Evolutionary conservation across 2,329 filamentous ascomycete genomes (phyloP).

Genomic region (Paecilomyces dactylethromorphus): DNA sequence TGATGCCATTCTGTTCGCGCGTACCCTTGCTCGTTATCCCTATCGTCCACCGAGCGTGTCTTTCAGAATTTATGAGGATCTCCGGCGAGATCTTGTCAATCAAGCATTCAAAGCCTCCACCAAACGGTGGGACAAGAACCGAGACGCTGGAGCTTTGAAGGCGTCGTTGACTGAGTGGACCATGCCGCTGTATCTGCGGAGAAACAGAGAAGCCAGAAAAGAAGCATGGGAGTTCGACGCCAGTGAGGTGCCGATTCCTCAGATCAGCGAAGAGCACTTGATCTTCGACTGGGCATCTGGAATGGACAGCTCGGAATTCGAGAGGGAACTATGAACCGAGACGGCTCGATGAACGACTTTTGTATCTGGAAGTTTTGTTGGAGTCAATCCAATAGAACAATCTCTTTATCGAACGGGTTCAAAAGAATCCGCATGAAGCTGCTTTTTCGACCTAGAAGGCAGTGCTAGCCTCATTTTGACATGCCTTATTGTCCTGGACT

Average conservation of each 20-base stretch:
- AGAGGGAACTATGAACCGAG: neutral
- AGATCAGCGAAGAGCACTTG: neutral
- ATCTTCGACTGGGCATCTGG: neutral
- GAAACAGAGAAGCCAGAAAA: slow-evolving; percentile 18
- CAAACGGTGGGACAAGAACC: slow-evolving; percentile 34
- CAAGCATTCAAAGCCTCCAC: slow-evolving; percentile 33
- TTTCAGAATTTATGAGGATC: slow-evolving; percentile 32
- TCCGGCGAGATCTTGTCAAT: slow-evolving; percentile 31
- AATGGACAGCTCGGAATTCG: neutral
- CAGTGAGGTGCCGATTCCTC: slow-evolving; percentile 23
- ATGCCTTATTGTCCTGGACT: no score
- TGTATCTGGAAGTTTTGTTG: neutral
- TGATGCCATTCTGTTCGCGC: slow-evolving; percentile 38
- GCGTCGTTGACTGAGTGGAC: slow-evolving; percentile 33
- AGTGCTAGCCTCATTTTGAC: no score
- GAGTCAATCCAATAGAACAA: no score
- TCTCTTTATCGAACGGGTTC: no score
- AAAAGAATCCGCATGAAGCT: no score
- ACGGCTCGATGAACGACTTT: neutral
- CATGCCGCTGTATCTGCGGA: slow-evolving; percentile 28
- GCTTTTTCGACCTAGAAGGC: no score
- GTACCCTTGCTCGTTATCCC: slow-evolving; percentile 28
- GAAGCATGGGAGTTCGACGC: slow-evolving; percentile 32
- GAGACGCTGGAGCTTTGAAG: slow-evolving; percentile 30
- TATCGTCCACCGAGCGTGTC: slow-evolving; percentile 22